phyloP scores from a whole-genome alignment of 2,329 filamentous ascomycete species.

The Microsporum audouinii region DNA sequence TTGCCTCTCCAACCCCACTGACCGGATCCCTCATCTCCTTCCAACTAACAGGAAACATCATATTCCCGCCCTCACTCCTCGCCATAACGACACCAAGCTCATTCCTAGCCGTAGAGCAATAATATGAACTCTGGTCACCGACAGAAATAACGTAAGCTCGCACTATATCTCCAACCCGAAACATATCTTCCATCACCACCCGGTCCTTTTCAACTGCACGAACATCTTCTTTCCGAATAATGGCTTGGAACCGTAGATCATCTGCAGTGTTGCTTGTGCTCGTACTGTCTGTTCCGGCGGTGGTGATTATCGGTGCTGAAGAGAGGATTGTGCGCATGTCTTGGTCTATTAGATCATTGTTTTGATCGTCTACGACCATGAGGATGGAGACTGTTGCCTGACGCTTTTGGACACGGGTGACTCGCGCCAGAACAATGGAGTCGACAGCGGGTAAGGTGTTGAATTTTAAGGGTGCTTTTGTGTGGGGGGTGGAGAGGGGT shows the following conservation, averaged over 20 bases:
- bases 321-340: constrained; percentile 28
- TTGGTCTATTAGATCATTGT: constrained; percentile 16
- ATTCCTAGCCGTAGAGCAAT: constrained; percentile 83
- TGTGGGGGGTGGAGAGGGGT: constrained; percentile 16
- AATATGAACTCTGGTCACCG: constrained; percentile 91
- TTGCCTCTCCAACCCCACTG: constrained; percentile 61
- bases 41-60: constrained; percentile 91
- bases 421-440: constrained; percentile 68
- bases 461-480: constrained; percentile 26
- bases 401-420: constrained; percentile 72
- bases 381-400: constrained; percentile 81
- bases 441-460: constrained; percentile 73
- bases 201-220: constrained; percentile 92
- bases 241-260: constrained; percentile 61
- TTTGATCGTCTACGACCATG: constrained; percentile 52
- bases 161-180: constrained; percentile 86
- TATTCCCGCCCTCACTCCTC: constrained; percentile 71
- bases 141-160: constrained; percentile 77
- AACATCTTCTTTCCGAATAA: constrained; percentile 83
- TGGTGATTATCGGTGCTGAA: constrained; percentile 17
- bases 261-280: constrained; percentile 43
- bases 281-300: constrained; percentile 14
- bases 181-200: constrained; percentile 80
- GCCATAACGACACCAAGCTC: constrained; percentile 91
- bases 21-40: constrained; percentile 81